Evolutionary conservation across 371 early-diverging fungal species (phyloP).

Genomic region (Encephalitozoon romaleae): DNA sequence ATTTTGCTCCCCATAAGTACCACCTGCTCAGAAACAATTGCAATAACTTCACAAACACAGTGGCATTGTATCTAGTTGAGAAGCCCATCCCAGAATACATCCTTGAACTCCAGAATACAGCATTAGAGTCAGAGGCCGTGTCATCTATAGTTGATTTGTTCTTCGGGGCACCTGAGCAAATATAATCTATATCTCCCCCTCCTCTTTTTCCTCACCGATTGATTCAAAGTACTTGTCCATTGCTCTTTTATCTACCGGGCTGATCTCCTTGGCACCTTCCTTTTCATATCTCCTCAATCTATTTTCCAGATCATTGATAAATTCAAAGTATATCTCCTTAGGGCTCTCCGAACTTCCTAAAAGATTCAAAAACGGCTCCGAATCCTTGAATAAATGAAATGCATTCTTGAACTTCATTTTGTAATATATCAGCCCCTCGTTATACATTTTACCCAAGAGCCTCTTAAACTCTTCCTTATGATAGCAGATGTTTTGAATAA

Average conservation of each 20-base stretch:
- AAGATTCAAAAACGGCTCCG: neutral
- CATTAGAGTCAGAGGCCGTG: constrained; percentile 15
- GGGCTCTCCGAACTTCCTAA: neutral
- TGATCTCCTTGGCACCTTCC: neutral
- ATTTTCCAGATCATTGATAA: constrained; percentile 9
- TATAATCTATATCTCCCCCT: constrained; percentile 15
- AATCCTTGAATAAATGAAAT: neutral
- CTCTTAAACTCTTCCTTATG: neutral
- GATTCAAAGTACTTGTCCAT: constrained; percentile 1
- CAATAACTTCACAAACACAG: constrained; percentile 58
- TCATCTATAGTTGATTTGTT: neutral
- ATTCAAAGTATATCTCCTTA: constrained; percentile 8
- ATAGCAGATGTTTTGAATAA: neutral
- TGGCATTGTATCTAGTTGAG: constrained; percentile 37
- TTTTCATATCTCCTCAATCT: neutral
- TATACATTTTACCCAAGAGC: neutral
- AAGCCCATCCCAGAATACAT: constrained; percentile 57
- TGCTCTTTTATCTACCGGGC: neutral
- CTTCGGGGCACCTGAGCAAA: neutral
- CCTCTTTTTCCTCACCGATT: constrained; percentile 5
- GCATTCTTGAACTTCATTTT: constrained; percentile 23
- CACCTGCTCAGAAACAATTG: constrained; percentile 59
- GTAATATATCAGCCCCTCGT: neutral
- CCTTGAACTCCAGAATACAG: constrained; percentile 47
- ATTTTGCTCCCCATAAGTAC: constrained; percentile 48